Conservation (phyloP, 441 rosid species). For the Euphorbia celastroides region DNA sequence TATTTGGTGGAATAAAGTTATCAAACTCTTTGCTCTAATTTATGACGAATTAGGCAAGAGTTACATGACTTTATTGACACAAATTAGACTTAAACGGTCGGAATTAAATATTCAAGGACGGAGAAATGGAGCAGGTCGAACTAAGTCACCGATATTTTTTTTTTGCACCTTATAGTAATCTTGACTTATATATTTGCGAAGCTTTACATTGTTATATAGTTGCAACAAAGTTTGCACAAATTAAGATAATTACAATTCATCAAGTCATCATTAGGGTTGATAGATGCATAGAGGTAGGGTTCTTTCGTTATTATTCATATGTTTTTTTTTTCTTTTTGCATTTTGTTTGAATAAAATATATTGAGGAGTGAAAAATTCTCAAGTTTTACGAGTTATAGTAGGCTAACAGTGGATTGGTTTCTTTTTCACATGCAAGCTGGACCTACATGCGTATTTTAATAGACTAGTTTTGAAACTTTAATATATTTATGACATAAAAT, state of each 20-base stretch:
- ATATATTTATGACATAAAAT: no score
- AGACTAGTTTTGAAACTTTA: no score
- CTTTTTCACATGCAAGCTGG: no score
- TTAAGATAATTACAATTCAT: background rate
- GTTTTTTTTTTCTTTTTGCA: background rate
- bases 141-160: no score
- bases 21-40: background rate
- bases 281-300: background rate
- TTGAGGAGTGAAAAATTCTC: background rate
- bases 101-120: no score
- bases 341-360: conserved; percentile 4
- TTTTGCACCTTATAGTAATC: no score
- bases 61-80: background rate
- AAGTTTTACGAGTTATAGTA: background rate
- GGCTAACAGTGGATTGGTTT: no score
- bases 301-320: background rate
- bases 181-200: background rate
- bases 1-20: background rate
- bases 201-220: conserved; percentile 20
- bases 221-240: background rate
- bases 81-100: background rate
- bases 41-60: background rate
- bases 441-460: no score
- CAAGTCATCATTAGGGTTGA: background rate
- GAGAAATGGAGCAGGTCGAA: no score